Evolutionary conservation across 2,329 filamentous ascomycete genomes (phyloP).

Genomic region (Fusarium sp.): DNA sequence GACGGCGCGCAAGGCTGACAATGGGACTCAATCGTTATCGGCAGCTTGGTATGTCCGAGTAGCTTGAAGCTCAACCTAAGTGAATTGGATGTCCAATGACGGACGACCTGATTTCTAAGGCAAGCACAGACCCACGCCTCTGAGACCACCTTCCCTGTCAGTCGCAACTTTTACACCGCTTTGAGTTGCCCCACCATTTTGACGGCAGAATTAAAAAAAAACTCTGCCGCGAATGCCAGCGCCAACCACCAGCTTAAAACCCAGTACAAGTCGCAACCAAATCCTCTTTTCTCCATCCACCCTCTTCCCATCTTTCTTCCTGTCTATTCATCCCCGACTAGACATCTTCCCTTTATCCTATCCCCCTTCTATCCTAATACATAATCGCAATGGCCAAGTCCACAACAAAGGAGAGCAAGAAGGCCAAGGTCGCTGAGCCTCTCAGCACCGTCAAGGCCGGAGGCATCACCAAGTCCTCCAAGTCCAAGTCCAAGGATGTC

Average conservation of each 20-base stretch:
- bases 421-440: constrained; percentile 66
- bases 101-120: constrained; percentile 51
- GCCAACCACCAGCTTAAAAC: constrained; percentile 48
- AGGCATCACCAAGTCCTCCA: constrained; percentile 75
- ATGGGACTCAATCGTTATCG: constrained; percentile 44
- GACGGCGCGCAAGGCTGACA: constrained; percentile 34
- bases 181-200: constrained; percentile 52
- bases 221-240: constrained; percentile 36
- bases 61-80: constrained; percentile 49
- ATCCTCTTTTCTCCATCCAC: constrained; percentile 38
- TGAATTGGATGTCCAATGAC: constrained; percentile 45
- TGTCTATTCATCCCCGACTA: constrained; percentile 23
- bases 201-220: constrained; percentile 51
- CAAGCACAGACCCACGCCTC: constrained; percentile 32
- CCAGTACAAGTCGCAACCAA: constrained; percentile 27
- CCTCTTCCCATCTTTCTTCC: constrained; percentile 36
- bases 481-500: constrained; percentile 75
- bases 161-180: constrained; percentile 53
- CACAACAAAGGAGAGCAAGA: constrained; percentile 69
- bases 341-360: constrained; percentile 16
- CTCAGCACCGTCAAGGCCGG: constrained; percentile 72
- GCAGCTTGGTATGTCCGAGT: constrained; percentile 42
- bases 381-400: constrained; percentile 72
- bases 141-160: constrained; percentile 41
- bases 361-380: constrained; percentile 34